Base-by-base conservation (phyloP, 345 rosid species). In the Citrus reticulata region DNA sequence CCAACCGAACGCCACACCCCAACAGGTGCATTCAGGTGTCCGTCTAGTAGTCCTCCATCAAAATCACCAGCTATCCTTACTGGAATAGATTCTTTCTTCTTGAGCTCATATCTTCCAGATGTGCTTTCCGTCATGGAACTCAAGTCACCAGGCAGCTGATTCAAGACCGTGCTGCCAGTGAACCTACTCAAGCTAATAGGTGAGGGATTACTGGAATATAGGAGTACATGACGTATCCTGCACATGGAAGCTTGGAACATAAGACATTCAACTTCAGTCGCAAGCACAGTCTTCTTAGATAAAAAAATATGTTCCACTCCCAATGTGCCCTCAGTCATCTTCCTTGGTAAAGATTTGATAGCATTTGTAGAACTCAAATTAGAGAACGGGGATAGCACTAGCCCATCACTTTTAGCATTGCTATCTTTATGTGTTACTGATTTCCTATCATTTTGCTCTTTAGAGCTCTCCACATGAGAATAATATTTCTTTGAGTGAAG, bases 1-100 rank as follows among this genome's bases (percentile, higher is more conserved):
- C 90, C 92, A 80, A 92, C 98, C 72, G 98, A 60, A 76, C 99
- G 97, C 99, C 99, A 96, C 79, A 94, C 99, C 70, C 97, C 95
- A 84, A 94, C 92, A 78, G 98, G 94, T 74, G 98, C 91, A 89
- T 81, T 88, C 76, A 82, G 84, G 82, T 92, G 98, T 70, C 97
- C 85, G 82, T 96, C 99, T 71, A 88, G 81, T 79, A 90, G 77
- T 81, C 93, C 95, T 42, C 95, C 93, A 64, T 96, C 98, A 84
- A 88, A 75, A 88, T 92, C 98, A 80, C 98, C 95, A 80, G 98
- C 98, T 84, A 90, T 93, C 89, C 98, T 89, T 79, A 91, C 90
- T 34, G 99, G 98, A 80, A 93, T 86, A 30, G 91, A 75, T 68
- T 94, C 99, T 87, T 91, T 96, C 88, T 94, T 95, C 85, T 89